Conservation (phyloP, 306 rosid species). For the Coriaria nepalensis region DNA sequence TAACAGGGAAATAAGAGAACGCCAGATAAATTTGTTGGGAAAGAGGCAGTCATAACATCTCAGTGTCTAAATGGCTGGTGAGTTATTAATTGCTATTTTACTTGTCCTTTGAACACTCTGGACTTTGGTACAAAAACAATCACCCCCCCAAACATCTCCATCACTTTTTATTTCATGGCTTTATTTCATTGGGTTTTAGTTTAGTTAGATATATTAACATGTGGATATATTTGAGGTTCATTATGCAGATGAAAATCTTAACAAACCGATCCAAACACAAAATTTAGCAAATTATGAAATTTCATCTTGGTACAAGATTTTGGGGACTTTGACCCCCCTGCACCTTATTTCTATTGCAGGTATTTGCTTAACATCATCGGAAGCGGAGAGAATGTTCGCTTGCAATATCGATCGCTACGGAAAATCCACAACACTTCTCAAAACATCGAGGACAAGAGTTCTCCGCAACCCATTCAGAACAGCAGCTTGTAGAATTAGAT, state of each 20-base stretch:
- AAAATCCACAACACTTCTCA: conserved; percentile 39
- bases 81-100: conserved; percentile 20
- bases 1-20: conserved; percentile 88
- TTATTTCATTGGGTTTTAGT: too few species aligned
- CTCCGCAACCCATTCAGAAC: conserved; percentile 45
- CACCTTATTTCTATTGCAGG: conserved; percentile 32
- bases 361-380: conserved; percentile 80
- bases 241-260: too few species aligned
- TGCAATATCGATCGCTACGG: conserved; percentile 91
- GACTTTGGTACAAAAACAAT: background rate
- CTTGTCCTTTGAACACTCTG: background rate
- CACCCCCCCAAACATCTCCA: too few species aligned
- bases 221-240: too few species aligned
- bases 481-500: conserved; percentile 28
- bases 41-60: conserved; percentile 94
- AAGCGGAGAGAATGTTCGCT: conserved; percentile 77
- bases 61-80: conserved; percentile 99
- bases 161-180: too few species aligned
- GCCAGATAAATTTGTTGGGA: conserved; percentile 96
- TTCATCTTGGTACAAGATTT: background rate
- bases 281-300: background rate
- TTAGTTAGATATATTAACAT: too few species aligned
- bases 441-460: conserved; percentile 26
- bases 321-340: background rate
- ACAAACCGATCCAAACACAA: too few species aligned